Evolutionary conservation across 257 asterid species (phyloP).

Genomic region (Rhazya stricta): DNA sequence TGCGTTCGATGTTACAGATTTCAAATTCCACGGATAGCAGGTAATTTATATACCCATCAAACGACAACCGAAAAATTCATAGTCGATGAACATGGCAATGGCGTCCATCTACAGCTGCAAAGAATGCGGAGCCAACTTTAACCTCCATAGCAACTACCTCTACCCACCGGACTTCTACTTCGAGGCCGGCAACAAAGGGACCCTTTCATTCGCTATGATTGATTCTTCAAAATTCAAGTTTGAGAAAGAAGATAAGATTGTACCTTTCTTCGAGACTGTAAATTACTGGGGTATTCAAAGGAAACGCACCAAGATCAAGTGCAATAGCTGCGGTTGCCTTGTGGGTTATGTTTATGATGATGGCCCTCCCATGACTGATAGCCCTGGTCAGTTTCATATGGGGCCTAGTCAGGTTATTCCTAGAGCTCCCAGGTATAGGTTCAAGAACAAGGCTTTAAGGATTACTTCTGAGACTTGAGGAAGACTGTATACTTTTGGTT

Average conservation of each 20-base stretch:
- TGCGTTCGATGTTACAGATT: not conserved
- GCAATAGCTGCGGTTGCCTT: slow-evolving; percentile 60
- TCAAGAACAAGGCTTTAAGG: slow-evolving; percentile 59
- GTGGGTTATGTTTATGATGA: slow-evolving; percentile 83
- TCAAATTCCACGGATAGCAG: not conserved
- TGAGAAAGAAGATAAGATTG: slow-evolving; percentile 65
- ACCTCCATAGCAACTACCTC: slow-evolving; percentile 50
- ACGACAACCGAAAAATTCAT: not conserved
- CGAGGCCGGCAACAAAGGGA: slow-evolving; percentile 90
- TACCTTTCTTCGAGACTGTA: slow-evolving; percentile 76
- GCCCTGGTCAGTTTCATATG: slow-evolving; percentile 74
- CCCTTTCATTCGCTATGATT: slow-evolving; percentile 61
- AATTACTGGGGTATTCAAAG: slow-evolving; percentile 93
- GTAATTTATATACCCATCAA: not conserved
- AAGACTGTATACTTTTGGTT: not conserved
- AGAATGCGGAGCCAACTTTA: slow-evolving; percentile 74
- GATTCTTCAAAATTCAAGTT: slow-evolving; percentile 70
- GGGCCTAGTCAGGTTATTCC: slow-evolving; percentile 92
- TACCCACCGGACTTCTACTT: slow-evolving; percentile 76
- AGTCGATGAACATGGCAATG: slow-evolving; percentile 28
- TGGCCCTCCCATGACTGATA: slow-evolving; percentile 68
- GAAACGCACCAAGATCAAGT: slow-evolving; percentile 67
- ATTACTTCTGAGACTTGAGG: slow-evolving; percentile 47
- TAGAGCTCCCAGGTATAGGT: slow-evolving; percentile 80
- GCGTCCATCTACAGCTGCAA: slow-evolving; percentile 69